Evolutionary conservation across 2,329 filamentous ascomycete species (phyloP), one percentile per base, ranked within the genome.

Genomic region (Emergomyces orientalis): DNA sequence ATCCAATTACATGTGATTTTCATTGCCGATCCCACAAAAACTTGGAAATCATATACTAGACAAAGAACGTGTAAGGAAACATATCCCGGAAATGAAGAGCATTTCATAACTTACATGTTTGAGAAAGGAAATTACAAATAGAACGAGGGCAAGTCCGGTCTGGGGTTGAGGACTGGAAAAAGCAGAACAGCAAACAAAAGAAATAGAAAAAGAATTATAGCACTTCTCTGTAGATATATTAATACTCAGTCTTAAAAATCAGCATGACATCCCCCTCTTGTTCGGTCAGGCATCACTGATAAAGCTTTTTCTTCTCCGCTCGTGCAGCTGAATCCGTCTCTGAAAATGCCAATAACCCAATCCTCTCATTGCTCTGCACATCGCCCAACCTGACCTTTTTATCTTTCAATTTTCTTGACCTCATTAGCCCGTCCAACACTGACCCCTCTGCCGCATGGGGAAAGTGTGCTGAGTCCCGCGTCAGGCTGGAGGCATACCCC

Each of bases 301-400:
- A 61, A 39, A 52, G 59, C 27, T 51, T 55, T 32, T 25, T 43
- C 32, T 49, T 62, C 51, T 62, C 60, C 32, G 32, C 34, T 47
- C 59, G 17, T 7, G 59, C 25, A 17, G 47, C 60, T 11, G 39
- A 32, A 41, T 57, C 37, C 6, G 9, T 19, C 19, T 62, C 60
- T 27, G 60, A 45, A 62, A 62, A 57, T 3, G 60, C 37, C 51
- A 62, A n/a, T 5, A 34, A 45, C 0, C 60, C 60, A 41, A 57
- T 22, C 19, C 25, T 34, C 51, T 62, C 51, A 25, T 11, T 14
- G 34, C 39, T 25, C 32, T 41, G 47, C 37, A 62, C 37, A 27
- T 57, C 60, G 45, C 60, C 51, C 34, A 62, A 55, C 34, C 60
- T 62, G 17, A 57, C 60, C 37, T 32, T 25, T 14, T 49, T 62